Evolutionary conservation across 176 grass and related monocot species (phyloP).

Genomic region (Triticum urartu): DNA sequence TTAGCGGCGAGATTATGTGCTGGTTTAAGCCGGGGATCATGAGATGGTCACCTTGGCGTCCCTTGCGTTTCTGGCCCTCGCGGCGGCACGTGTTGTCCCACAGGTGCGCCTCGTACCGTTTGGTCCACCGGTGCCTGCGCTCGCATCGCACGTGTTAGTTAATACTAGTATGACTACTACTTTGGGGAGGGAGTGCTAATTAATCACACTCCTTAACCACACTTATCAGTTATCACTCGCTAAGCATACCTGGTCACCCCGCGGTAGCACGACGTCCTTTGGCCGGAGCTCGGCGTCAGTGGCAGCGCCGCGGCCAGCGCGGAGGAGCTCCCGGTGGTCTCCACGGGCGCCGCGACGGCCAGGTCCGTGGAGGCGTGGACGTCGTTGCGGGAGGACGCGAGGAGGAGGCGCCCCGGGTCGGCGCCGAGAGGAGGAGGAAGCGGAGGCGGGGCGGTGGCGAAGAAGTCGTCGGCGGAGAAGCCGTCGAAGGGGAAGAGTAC

Average conservation of each 20-base stretch:
- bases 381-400: slow-evolving; percentile 7
- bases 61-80: slow-evolving; percentile 86
- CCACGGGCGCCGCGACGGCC: slow-evolving; percentile 10
- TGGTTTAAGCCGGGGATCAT: not conserved
- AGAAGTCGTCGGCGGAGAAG: slow-evolving; percentile 31
- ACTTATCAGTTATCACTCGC: slow-evolving; percentile 5
- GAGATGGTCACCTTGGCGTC: slow-evolving; percentile 63
- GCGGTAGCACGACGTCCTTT: slow-evolving; percentile 70
- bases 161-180: not conserved
- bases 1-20: not conserved
- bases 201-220: slow-evolving; percentile 33
- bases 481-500: slow-evolving; percentile 39
- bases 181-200: too few species aligned
- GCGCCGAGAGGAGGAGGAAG: not conserved
- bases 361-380: not conserved
- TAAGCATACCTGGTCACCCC: slow-evolving; percentile 74
- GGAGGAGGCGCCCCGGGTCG: slow-evolving; percentile 6
- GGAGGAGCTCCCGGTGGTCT: slow-evolving; percentile 18
- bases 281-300: slow-evolving; percentile 15
- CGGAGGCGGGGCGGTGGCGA: not conserved
- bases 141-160: not conserved
- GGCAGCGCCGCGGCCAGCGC: not conserved
- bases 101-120: slow-evolving; percentile 87
- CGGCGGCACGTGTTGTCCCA: slow-evolving; percentile 86
- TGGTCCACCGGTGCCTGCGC: slow-evolving; percentile 85